Percentiles rank a stretch among this genome's conserved stretches.
Conservation (phyloP, 2,329 filamentous ascomycete species). For the Colletotrichum australisinense region DNA sequence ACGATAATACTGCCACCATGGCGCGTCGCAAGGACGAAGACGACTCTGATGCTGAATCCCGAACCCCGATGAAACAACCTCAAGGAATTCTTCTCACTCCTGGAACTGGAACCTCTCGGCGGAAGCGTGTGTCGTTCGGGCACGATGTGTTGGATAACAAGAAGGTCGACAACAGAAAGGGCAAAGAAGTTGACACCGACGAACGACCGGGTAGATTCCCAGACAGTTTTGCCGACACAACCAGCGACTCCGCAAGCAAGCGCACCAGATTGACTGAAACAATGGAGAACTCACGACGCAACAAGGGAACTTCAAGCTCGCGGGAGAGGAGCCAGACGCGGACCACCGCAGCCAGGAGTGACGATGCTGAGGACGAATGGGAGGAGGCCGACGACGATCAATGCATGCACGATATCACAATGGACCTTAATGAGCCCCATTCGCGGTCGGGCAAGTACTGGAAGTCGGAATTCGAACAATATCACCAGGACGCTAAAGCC, state of each 20-base stretch:
- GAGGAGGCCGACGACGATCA: slow-evolving; percentile 57
- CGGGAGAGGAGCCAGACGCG: slow-evolving; percentile 32
- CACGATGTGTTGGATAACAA: slow-evolving; percentile 59
- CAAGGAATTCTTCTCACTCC: slow-evolving; percentile 72
- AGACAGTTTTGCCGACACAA: slow-evolving; percentile 40
- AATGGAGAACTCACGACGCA: slow-evolving; percentile 55
- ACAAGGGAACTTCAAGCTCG: slow-evolving; percentile 30
- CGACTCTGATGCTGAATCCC: slow-evolving; percentile 43
- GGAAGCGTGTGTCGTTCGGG: slow-evolving; percentile 75
- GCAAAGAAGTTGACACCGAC: slow-evolving; percentile 43
- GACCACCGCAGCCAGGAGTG: slow-evolving; percentile 24
- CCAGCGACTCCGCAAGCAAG: slow-evolving; percentile 40
- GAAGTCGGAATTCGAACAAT: slow-evolving; percentile 82
- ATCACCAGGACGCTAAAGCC: slow-evolving; percentile 76
- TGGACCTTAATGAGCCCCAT: slow-evolving; percentile 78
- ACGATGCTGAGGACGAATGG: slow-evolving; percentile 59
- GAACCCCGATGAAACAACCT: slow-evolving; percentile 58
- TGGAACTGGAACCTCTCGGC: slow-evolving; percentile 68
- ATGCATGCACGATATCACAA: slow-evolving; percentile 71
- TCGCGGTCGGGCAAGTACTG: slow-evolving; percentile 83
- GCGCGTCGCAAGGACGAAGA: slow-evolving; percentile 18
- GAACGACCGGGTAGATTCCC: slow-evolving; percentile 45
- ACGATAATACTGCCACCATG: slow-evolving; percentile 41
- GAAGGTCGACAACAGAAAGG: slow-evolving; percentile 47
- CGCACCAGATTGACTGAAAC: slow-evolving; percentile 59